Conservation (phyloP, 768 basidiomycete species). For the Macrolepiota fuliginosa region DNA sequence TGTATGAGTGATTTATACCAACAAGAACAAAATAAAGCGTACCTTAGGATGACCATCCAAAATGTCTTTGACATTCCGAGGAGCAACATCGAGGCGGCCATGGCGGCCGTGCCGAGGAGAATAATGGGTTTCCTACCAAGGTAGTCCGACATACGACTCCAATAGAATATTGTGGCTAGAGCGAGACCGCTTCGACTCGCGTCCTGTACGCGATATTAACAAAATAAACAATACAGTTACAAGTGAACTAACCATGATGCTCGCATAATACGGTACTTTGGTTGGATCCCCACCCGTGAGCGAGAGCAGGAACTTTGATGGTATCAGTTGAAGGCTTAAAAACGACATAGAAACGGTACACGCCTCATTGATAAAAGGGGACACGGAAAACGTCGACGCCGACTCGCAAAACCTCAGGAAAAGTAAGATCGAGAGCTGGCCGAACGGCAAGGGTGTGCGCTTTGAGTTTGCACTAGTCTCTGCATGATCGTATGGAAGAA, state of each 20-base stretch:
- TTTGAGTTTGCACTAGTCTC: background rate
- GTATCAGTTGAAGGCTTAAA: background rate
- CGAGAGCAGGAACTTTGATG: constrained; percentile 33
- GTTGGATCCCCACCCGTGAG: constrained; percentile 47
- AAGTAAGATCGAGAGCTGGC: constrained; percentile 41
- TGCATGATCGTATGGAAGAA: background rate
- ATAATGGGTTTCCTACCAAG: constrained; percentile 51
- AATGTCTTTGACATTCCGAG: constrained; percentile 43
- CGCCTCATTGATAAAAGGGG: constrained; percentile 54
- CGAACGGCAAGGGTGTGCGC: background rate
- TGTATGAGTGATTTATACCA: background rate
- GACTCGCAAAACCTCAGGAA: constrained; percentile 46
- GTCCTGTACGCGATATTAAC: constrained; percentile 38
- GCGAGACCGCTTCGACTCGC: constrained; percentile 51
- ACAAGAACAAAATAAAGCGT: background rate
- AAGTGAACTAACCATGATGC: constrained; percentile 34
- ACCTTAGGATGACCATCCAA: background rate
- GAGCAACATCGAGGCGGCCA: constrained; percentile 40
- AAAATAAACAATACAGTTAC: background rate
- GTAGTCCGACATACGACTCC: constrained; percentile 49
- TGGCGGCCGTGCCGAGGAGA: constrained; percentile 42
- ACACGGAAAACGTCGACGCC: constrained; percentile 43
- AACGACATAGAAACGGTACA: constrained; percentile 33
- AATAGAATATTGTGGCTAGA: constrained; percentile 45
- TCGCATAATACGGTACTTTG: constrained; percentile 57